Evolutionary conservation across 208 protist genomes (phyloP).

Genomic region (Acanthamoeba comandoni): DNA sequence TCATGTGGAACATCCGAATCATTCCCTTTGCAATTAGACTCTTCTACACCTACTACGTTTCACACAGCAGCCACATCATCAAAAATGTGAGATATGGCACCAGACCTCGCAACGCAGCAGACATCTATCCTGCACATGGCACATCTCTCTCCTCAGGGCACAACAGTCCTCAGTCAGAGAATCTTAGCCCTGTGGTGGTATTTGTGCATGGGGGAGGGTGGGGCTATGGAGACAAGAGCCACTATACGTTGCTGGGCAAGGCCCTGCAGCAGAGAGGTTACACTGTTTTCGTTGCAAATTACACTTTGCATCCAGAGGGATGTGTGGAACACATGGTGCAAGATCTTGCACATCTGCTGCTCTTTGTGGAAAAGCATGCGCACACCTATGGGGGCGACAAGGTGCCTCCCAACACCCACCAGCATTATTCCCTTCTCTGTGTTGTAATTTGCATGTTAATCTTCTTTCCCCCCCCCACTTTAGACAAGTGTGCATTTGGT

Average conservation of each 20-base stretch:
- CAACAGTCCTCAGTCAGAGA: not conserved
- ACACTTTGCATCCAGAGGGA: conserved; percentile 38
- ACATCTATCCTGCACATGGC: not conserved
- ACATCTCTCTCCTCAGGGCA: not conserved
- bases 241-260: conserved; percentile 19
- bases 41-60: conserved; percentile 45
- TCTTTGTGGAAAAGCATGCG: conserved; percentile 9
- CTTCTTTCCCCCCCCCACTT: not conserved
- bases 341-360: conserved; percentile 29
- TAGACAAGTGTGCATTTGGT: conserved; percentile 23
- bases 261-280: conserved; percentile 13
- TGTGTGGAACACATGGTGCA: conserved; percentile 49
- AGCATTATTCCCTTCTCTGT: not conserved
- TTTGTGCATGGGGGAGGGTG: conserved; percentile 50
- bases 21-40: conserved; percentile 2
- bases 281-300: conserved; percentile 19
- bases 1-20: conserved; percentile 9
- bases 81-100: conserved; percentile 15
- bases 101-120: conserved; percentile 12
- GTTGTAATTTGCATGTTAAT: not conserved
- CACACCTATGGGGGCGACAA: conserved; percentile 12
- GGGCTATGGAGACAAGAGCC: conserved; percentile 29
- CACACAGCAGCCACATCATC: not conserved
- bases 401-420: not conserved
- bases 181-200: conserved; percentile 4